A percentile compares a stretch with the other conserved stretches of the same genome.
These are phyloP conservation scores for Amphicarpaea edgeworthii DNA, from an alignment of 306 rosid species.

Conservation along the genomic window DNA sequence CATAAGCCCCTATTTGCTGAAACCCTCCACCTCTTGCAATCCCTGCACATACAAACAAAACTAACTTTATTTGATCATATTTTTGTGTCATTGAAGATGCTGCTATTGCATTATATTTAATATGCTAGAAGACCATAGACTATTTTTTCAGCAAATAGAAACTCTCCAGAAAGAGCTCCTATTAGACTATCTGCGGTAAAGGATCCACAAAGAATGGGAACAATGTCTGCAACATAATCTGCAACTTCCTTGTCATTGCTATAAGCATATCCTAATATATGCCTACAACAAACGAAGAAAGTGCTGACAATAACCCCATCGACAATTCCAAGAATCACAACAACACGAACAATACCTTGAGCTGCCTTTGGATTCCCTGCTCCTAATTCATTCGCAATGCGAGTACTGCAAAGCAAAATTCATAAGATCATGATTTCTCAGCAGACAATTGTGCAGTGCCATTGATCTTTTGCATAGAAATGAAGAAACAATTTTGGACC, in stretches of 20 bases:
- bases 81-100: neutral
- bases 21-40: slow-evolving; percentile 60
- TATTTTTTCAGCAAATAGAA: neutral
- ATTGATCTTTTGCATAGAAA: neutral
- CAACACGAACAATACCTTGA: slow-evolving; percentile 48
- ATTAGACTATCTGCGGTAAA: slow-evolving; percentile 53
- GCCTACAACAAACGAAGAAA: slow-evolving; percentile 45
- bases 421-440: neutral
- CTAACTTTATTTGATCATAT: neutral
- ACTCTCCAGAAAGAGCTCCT: slow-evolving; percentile 55
- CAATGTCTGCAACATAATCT: slow-evolving; percentile 53
- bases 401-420: slow-evolving; percentile 53
- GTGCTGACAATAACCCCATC: slow-evolving; percentile 55
- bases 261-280: slow-evolving; percentile 63
- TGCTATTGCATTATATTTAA: too few relatives aligned
- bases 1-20: slow-evolving; percentile 51
- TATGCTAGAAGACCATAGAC: neutral
- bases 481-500: neutral
- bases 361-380: slow-evolving; percentile 67
- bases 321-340: slow-evolving; percentile 47
- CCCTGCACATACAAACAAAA: slow-evolving; percentile 42
- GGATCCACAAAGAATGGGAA: slow-evolving; percentile 59
- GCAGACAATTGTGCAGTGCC: neutral
- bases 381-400: slow-evolving; percentile 75
- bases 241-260: slow-evolving; percentile 62